Conservation (phyloP, 257 asterid species). For the Penstemon eatonii region DNA sequence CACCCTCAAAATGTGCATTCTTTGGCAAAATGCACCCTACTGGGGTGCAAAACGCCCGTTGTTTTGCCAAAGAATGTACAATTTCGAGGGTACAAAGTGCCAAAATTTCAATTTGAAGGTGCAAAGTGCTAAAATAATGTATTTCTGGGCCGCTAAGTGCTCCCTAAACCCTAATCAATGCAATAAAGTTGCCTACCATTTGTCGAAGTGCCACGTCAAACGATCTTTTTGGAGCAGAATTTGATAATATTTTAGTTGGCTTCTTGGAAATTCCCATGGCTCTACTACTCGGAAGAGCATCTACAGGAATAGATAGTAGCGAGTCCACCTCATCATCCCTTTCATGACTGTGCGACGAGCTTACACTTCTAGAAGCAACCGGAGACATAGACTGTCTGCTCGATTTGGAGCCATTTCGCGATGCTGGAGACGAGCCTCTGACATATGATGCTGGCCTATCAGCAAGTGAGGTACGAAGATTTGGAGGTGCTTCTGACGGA, state of each 20-base stretch:
- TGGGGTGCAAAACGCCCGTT: too few relatives aligned
- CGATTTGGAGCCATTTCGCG: slow-evolving; percentile 70
- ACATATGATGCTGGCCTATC: slow-evolving; percentile 93
- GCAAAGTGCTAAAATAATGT: too few relatives aligned
- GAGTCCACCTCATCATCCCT: slow-evolving; percentile 88
- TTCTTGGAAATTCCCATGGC: slow-evolving; percentile 59
- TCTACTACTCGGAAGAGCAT: slow-evolving; percentile 48
- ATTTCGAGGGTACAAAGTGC: too few relatives aligned
- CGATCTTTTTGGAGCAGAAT: slow-evolving; percentile 90
- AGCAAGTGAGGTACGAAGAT: slow-evolving; percentile 92
- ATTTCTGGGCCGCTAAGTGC: too few relatives aligned
- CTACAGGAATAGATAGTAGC: slow-evolving; percentile 53
- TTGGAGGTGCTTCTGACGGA: slow-evolving; percentile 89
- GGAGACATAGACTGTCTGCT: slow-evolving; percentile 96
- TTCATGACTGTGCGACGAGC: slow-evolving; percentile 77
- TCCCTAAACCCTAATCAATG: too few relatives aligned
- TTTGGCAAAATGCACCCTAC: too few relatives aligned
- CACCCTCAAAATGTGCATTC: too few relatives aligned
- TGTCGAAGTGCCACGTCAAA: slow-evolving; percentile 82
- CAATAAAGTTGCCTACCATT: slow-evolving; percentile 55
- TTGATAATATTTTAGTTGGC: slow-evolving; percentile 54
- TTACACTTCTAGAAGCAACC: slow-evolving; percentile 75
- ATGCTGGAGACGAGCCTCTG: slow-evolving; percentile 96
- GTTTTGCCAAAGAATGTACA: too few relatives aligned
- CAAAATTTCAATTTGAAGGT: too few relatives aligned